Percentiles rank a stretch among this genome's conserved stretches.
phyloP scores from a whole-genome alignment of 1,284 basidiomycete species.

The Leccinum pachyderme region DNA sequence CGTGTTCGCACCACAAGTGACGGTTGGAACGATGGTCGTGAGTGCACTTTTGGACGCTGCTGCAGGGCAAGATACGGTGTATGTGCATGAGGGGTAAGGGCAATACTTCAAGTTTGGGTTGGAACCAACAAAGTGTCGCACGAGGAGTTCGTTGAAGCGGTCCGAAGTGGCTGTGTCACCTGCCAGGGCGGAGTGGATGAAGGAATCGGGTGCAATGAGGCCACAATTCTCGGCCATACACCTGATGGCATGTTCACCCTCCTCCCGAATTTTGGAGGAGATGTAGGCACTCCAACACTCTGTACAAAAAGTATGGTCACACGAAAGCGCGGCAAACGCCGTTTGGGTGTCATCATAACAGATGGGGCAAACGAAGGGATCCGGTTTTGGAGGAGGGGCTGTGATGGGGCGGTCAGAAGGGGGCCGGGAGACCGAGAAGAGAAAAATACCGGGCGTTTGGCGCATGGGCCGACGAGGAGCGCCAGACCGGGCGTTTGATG shows the following conservation, averaged over 20 bases:
- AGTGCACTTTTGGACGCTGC: constrained; percentile 75
- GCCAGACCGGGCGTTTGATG: constrained; percentile 23
- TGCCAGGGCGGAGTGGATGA: constrained; percentile 42
- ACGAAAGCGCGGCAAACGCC: constrained; percentile 64
- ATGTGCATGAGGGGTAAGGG: constrained; percentile 81
- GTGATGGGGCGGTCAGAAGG: constrained; percentile 10
- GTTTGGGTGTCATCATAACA: constrained; percentile 82
- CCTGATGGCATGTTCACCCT: constrained; percentile 84
- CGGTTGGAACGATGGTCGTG: constrained; percentile 83
- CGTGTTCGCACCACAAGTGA: constrained; percentile 70
- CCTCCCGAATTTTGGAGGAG: constrained; percentile 83
- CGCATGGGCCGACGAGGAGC: constrained; percentile 42
- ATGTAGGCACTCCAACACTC: constrained; percentile 89
- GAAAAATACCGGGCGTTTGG: constrained; percentile 30
- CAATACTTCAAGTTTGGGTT: constrained; percentile 89
- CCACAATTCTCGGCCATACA: constrained; percentile 95
- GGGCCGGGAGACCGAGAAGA: neutral
- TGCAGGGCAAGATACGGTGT: constrained; percentile 84
- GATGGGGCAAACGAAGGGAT: constrained; percentile 81
- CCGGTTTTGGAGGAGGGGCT: constrained; percentile 32
- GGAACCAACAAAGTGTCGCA: constrained; percentile 89
- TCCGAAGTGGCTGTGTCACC: constrained; percentile 48
- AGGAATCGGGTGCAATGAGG: constrained; percentile 68
- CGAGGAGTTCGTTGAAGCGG: constrained; percentile 85
- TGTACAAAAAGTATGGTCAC: constrained; percentile 81